These are phyloP conservation scores for Penicillium polonicum DNA, from an alignment of 2,329 filamentous ascomycete genomes.

Conservation along the genomic window DNA sequence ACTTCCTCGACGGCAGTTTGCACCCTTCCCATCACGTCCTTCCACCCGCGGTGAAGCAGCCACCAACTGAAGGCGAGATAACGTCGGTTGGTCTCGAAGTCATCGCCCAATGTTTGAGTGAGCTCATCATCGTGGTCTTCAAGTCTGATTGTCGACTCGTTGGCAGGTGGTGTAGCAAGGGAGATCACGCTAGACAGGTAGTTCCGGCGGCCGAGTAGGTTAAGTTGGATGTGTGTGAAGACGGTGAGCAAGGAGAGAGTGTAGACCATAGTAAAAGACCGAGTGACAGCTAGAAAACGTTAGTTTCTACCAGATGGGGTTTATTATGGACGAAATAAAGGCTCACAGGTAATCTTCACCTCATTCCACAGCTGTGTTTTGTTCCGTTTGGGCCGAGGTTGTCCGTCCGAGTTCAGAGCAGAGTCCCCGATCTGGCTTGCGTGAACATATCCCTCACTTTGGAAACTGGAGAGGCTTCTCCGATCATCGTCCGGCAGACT, in stretches of 20 bases:
- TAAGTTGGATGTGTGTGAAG: constrained; percentile 92
- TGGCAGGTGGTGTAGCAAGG: constrained; percentile 71
- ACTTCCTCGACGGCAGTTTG: constrained; percentile 82
- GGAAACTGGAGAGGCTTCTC: constrained; percentile 54
- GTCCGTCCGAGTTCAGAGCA: constrained; percentile 45
- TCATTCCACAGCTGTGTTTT: constrained; percentile 98
- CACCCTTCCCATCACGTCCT: constrained; percentile 76
- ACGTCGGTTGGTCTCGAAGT: constrained; percentile 92
- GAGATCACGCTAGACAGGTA: constrained; percentile 95
- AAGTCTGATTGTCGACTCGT: constrained; percentile 75
- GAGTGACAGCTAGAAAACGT: constrained; percentile 68
- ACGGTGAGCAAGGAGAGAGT: constrained; percentile 85
- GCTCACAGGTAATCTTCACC: constrained; percentile 84
- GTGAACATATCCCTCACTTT: constrained; percentile 80
- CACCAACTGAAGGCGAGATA: constrained; percentile 99
- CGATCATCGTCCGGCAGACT: constrained; percentile 81
- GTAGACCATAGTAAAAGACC: constrained; percentile 89
- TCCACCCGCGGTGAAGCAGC: constrained; percentile 88
- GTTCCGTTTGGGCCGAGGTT: constrained; percentile 63
- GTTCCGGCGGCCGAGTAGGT: constrained; percentile 89
- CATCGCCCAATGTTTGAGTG: constrained; percentile 81
- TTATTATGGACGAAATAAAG: neutral
- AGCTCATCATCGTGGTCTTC: constrained; percentile 93
- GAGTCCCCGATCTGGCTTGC: constrained; percentile 71
- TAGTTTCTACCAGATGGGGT: neutral